These are phyloP conservation scores for Phytophthora sojae DNA, from an alignment of 352 stramenopile genomes.

Conservation along the genomic window DNA sequence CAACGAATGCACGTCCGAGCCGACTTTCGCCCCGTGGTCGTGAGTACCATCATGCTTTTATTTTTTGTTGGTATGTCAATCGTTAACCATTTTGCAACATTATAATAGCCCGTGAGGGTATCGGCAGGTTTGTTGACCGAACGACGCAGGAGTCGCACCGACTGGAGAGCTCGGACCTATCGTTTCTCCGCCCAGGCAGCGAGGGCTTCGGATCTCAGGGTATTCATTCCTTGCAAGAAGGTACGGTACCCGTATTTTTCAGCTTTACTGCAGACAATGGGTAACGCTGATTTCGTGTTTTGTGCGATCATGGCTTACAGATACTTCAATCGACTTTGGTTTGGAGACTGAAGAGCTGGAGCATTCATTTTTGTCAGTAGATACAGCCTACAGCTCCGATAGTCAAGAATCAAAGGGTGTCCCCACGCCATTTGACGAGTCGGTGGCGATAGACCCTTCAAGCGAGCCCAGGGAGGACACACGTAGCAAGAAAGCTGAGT, in stretches of 20 bases:
- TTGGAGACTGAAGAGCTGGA: constrained; percentile 1
- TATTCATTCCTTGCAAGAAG: not conserved
- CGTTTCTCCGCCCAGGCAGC: constrained; percentile 7
- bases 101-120: not conserved
- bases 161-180: not conserved
- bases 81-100: not conserved
- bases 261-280: not conserved
- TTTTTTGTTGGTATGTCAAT: not conserved
- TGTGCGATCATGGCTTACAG: not conserved
- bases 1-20: not conserved
- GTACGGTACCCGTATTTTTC: constrained; percentile 3
- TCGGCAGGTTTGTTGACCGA: not conserved
- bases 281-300: not conserved
- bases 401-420: constrained; percentile 23
- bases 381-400: constrained; percentile 14
- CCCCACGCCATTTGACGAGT: constrained; percentile 12
- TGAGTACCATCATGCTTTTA: constrained; percentile 10
- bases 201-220: not conserved
- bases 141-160: not conserved
- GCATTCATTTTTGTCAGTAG: constrained; percentile 22
- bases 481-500: constrained; percentile 3
- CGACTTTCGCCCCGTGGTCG: not conserved
- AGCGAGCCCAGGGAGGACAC: constrained; percentile 10
- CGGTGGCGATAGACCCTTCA: not conserved
- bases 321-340: constrained; percentile 8